Evolutionary conservation across 306 rosid species (phyloP).

Genomic region (Ochetophila trinervis): DNA sequence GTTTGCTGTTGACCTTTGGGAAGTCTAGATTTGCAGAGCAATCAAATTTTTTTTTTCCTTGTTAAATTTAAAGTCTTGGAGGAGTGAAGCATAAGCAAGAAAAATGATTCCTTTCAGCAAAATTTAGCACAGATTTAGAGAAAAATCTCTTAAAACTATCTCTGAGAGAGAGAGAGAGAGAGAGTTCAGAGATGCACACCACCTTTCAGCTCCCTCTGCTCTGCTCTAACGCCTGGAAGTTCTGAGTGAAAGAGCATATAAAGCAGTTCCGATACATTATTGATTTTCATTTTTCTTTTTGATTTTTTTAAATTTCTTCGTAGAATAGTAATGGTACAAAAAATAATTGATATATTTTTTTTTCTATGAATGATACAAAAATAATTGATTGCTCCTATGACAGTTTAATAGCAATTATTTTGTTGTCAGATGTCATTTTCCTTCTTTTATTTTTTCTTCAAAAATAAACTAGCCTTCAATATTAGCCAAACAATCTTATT

Average conservation of each 20-base stretch:
- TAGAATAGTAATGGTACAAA: too few relatives aligned
- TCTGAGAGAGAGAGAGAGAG: background rate
- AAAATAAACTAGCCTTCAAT: background rate
- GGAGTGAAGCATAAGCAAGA: constrained; percentile 18
- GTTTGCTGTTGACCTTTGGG: background rate
- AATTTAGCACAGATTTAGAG: background rate
- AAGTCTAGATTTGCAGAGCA: background rate
- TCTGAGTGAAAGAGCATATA: constrained; percentile 4
- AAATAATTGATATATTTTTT: background rate
- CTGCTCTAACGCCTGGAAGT: constrained; percentile 26
- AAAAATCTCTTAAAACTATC: background rate
- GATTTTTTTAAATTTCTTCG: background rate
- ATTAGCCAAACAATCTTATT: too few relatives aligned
- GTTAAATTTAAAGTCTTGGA: background rate
- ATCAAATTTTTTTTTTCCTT: too few relatives aligned
- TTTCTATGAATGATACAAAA: background rate
- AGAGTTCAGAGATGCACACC: constrained; percentile 21
- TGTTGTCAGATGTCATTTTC: constrained; percentile 27
- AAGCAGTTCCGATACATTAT: background rate
- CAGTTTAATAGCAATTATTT: constrained; percentile 11
- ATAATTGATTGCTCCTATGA: background rate
- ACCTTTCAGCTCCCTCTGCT: constrained; percentile 32
- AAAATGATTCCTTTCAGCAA: background rate
- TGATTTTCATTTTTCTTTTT: background rate
- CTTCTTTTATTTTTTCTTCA: background rate